These are phyloP conservation scores for Pythium scleroteichum DNA, from an alignment of 352 stramenopile genomes.

Conservation along the genomic window DNA sequence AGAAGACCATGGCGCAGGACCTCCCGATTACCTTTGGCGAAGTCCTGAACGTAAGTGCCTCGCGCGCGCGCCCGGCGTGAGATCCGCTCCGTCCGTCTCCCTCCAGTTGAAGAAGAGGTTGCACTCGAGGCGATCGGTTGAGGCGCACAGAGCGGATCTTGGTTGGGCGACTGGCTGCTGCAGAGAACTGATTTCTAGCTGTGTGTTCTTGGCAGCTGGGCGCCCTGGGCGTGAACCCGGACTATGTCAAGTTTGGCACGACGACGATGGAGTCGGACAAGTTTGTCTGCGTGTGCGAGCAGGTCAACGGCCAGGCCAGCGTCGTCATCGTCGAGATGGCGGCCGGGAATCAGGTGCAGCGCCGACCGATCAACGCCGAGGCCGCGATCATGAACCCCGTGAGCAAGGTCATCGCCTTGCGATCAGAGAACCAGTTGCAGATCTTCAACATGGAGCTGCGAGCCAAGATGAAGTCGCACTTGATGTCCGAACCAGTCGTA, in stretches of 20 bases:
- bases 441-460: constrained; percentile 99
- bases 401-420: constrained; percentile 86
- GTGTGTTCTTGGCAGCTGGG: constrained; percentile 55
- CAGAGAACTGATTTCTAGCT: constrained; percentile 11
- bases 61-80: background rate
- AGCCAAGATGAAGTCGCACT: constrained; percentile 97
- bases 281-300: constrained; percentile 93
- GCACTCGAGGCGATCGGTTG: no score
- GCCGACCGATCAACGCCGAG: constrained; percentile 97
- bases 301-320: constrained; percentile 85
- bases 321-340: constrained; percentile 93
- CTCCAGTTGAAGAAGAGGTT: no score
- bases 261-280: constrained; percentile 98
- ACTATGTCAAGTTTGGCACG: constrained; percentile 93
- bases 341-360: constrained; percentile 85
- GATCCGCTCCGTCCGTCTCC: background rate
- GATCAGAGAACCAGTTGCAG: constrained; percentile 95
- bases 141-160: no score
- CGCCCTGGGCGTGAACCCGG: constrained; percentile 84
- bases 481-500: constrained; percentile 93
- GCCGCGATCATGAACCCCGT: constrained; percentile 99
- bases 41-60: constrained; percentile 86
- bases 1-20: constrained; percentile 74
- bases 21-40: constrained; percentile 89
- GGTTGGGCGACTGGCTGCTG: no score